Percentiles rank a stretch among this genome's conserved stretches.
These are phyloP conservation scores for Fraxinus ornus DNA, from an alignment of 305 asterid genomes.

Conservation along the genomic window DNA sequence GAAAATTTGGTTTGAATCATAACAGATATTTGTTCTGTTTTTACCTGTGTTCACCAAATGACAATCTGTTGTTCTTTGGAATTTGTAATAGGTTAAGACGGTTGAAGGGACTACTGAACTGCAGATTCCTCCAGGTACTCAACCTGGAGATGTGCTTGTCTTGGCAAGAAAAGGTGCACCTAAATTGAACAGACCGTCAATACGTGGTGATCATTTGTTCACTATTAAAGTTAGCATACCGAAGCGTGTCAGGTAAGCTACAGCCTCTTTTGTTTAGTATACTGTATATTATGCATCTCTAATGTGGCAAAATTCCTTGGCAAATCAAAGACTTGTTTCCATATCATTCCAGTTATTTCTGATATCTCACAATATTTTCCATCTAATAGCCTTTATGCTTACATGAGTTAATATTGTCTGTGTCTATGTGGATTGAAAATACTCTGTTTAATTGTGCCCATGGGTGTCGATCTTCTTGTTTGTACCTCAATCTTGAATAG, in stretches of 20 bases:
- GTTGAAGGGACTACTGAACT: constrained; percentile 90
- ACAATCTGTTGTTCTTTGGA: constrained; percentile 22
- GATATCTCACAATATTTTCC: not conserved
- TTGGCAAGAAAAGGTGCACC: constrained; percentile 98
- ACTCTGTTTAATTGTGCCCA: not conserved
- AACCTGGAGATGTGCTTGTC: constrained; percentile 98
- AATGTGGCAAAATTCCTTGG: constrained; percentile 10
- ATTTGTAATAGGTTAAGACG: constrained; percentile 70
- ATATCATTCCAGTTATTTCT: not conserved
- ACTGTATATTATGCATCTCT: constrained; percentile 5
- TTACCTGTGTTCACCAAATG: constrained; percentile 13
- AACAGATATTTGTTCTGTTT: not conserved
- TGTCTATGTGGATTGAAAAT: constrained; percentile 6
- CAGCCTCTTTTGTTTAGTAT: constrained; percentile 11
- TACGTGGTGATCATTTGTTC: constrained; percentile 97
- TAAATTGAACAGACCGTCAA: constrained; percentile 85
- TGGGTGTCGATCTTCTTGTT: not conserved
- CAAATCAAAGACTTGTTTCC: not conserved
- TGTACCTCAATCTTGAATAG: not conserved
- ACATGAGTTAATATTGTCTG: not conserved
- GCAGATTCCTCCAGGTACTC: constrained; percentile 97
- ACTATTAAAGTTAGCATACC: constrained; percentile 89
- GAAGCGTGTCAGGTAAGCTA: constrained; percentile 70
- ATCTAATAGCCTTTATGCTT: constrained; percentile 1
- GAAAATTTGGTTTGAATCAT: constrained; percentile 9